Evolutionary conservation across 176 grass and related monocot species (phyloP).

Genomic region (Carex littledalei): DNA sequence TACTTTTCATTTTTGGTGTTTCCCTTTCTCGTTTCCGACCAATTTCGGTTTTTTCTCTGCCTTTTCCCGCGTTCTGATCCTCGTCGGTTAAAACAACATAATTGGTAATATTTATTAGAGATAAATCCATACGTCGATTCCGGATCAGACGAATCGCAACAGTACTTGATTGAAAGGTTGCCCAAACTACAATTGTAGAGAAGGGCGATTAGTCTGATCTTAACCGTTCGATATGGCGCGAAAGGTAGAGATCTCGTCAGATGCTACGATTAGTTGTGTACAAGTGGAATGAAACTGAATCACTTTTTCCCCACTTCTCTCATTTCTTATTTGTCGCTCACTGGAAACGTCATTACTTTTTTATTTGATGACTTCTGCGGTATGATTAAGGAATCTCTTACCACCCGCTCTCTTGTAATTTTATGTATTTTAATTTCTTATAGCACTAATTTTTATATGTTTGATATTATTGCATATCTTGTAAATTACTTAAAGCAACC

Average conservation of each 20-base stretch:
- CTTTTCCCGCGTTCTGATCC: not conserved
- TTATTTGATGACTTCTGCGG: not conserved
- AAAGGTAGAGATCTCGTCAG: not conserved
- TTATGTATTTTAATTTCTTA: not conserved
- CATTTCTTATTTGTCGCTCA: not conserved
- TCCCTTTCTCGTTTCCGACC: slow-evolving; percentile 19
- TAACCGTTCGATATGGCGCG: not conserved
- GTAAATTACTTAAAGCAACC: not conserved
- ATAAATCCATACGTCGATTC: not conserved
- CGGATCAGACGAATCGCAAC: not conserved
- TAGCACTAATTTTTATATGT: not conserved
- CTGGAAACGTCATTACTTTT: not conserved
- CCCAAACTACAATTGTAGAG: not conserved
- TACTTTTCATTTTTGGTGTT: not conserved
- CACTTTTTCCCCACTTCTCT: not conserved
- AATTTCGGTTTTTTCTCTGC: not conserved
- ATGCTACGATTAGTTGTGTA: not conserved
- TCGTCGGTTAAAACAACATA: not conserved
- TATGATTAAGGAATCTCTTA: slow-evolving; percentile 16
- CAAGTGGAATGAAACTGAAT: too few species aligned
- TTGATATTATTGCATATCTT: not conserved
- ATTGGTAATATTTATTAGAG: not conserved
- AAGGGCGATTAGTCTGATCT: not conserved
- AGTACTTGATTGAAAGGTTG: not conserved
- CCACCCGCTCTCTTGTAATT: not conserved